phyloP scores from a whole-genome alignment of 371 early-diverging fungal species.

The Circinella umbellata region DNA sequence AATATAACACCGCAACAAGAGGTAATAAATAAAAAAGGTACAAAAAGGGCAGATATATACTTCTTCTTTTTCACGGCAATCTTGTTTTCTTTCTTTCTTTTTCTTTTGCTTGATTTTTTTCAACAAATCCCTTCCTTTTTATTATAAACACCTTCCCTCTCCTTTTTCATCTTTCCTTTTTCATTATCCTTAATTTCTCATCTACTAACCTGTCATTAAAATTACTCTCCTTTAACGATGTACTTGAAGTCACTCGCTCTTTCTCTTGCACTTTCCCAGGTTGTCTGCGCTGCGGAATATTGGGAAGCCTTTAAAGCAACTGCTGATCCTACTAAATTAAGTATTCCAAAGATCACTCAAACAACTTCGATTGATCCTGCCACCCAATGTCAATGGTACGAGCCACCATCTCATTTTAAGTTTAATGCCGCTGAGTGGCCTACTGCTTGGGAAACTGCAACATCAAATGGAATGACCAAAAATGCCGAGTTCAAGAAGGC shows the following conservation, averaged over 20 bases:
- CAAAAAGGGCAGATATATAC: neutral
- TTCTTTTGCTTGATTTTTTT: neutral
- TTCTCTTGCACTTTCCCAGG: neutral
- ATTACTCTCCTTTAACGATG: neutral
- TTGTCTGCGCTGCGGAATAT: conserved; percentile 22
- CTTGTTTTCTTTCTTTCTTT: neutral
- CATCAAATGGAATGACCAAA: conserved; percentile 41
- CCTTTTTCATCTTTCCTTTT: conserved; percentile 1
- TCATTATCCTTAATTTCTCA: neutral
- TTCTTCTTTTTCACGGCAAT: neutral
- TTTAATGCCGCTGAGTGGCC: conserved; percentile 32
- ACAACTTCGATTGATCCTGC: conserved; percentile 31
- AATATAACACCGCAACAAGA: neutral
- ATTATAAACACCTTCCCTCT: neutral
- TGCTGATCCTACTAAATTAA: conserved; percentile 35
- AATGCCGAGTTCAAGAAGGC: conserved; percentile 31
- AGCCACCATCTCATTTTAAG: conserved; percentile 18
- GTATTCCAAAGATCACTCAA: conserved; percentile 49
- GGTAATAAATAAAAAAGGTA: conserved; percentile 2
- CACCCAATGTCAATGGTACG: conserved; percentile 29
- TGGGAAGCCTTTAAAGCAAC: conserved; percentile 27
- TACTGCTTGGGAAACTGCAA: conserved; percentile 36
- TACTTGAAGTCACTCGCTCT: neutral
- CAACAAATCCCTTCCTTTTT: neutral
- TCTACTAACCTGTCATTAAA: neutral